phyloP scores from a whole-genome alignment of 2,329 filamentous ascomycete genomes.

The Aspergillus caelatus region DNA sequence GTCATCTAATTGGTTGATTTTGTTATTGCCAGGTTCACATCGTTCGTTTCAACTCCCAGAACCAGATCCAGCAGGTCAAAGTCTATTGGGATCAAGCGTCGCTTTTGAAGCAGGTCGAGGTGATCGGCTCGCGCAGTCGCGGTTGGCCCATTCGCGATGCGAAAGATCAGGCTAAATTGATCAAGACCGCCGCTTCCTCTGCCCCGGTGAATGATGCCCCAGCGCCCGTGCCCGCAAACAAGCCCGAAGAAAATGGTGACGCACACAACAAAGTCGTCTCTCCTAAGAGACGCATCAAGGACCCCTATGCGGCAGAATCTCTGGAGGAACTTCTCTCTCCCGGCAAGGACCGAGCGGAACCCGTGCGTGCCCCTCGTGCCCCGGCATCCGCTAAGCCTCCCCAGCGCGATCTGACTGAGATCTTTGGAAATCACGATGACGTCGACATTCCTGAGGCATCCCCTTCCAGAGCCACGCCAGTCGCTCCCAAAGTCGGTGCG shows the following conservation, averaged over 20 bases:
- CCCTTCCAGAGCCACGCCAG: slow-evolving; percentile 25
- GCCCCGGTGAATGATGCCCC: slow-evolving; percentile 14
- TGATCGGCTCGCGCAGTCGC: slow-evolving; percentile 85
- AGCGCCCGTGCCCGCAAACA: slow-evolving; percentile 7
- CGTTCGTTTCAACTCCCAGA: slow-evolving; percentile 75
- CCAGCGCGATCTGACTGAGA: slow-evolving; percentile 69
- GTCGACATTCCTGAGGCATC: slow-evolving; percentile 26
- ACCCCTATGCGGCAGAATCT: slow-evolving; percentile 52
- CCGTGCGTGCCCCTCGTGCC: slow-evolving; percentile 65
- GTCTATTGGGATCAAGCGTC: slow-evolving; percentile 95
- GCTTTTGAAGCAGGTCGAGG: slow-evolving; percentile 87
- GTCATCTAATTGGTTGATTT: slow-evolving; percentile 13
- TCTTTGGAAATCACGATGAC: slow-evolving; percentile 59
- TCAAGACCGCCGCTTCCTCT: slow-evolving; percentile 56
- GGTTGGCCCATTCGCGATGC: slow-evolving; percentile 95
- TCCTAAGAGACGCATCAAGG: slow-evolving; percentile 46
- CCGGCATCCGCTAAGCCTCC: slow-evolving; percentile 68
- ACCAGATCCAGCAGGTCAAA: slow-evolving; percentile 84
- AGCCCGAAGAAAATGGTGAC: slow-evolving; percentile 8
- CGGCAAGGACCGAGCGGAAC: slow-evolving; percentile 51
- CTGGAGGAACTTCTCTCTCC: slow-evolving; percentile 71
- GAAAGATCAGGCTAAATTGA: slow-evolving; percentile 78
- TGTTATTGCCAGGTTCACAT: slow-evolving; percentile 70
- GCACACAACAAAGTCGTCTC: slow-evolving; percentile 26
- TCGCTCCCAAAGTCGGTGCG: slow-evolving; percentile 57